phyloP scores from a whole-genome alignment of 495 filamentous ascomycete species.

The Hamigera avellanea region DNA sequence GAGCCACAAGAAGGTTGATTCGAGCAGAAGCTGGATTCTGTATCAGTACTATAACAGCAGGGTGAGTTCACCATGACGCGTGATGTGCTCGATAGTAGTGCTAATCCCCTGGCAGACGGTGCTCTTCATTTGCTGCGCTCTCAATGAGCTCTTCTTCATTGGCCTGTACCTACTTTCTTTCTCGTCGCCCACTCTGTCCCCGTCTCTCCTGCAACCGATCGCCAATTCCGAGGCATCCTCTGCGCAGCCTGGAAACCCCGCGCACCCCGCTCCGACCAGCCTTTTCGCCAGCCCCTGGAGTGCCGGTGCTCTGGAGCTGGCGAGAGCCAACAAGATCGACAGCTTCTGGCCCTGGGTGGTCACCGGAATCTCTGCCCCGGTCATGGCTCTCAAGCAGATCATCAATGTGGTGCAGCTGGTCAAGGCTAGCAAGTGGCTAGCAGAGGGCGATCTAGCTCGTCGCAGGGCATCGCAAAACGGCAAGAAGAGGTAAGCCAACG shows the following conservation, averaged over 20 bases:
- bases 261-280: constrained; percentile 49
- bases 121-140: constrained; percentile 76
- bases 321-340: constrained; percentile 89
- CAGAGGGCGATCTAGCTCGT: constrained; percentile 60
- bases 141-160: constrained; percentile 96
- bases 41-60: constrained; percentile 96
- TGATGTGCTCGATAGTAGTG: not conserved
- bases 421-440: constrained; percentile 86
- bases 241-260: constrained; percentile 53
- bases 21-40: constrained; percentile 53
- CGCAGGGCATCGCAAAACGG: constrained; percentile 14
- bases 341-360: constrained; percentile 77
- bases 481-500: constrained; percentile 14
- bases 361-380: constrained; percentile 64
- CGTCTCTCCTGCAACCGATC: constrained; percentile 54
- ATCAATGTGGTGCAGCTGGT: constrained; percentile 92
- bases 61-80: constrained; percentile 37
- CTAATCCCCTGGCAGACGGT: constrained; percentile 50
- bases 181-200: constrained; percentile 74
- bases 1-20: constrained; percentile 91
- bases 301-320: constrained; percentile 82
- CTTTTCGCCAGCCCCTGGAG: constrained; percentile 78
- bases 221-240: constrained; percentile 37
- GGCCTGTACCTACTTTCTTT: constrained; percentile 96
- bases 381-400: constrained; percentile 85